These are phyloP conservation scores for Xylaria flabelliformis DNA, from an alignment of 495 filamentous ascomycete genomes.

Conservation along the genomic window DNA sequence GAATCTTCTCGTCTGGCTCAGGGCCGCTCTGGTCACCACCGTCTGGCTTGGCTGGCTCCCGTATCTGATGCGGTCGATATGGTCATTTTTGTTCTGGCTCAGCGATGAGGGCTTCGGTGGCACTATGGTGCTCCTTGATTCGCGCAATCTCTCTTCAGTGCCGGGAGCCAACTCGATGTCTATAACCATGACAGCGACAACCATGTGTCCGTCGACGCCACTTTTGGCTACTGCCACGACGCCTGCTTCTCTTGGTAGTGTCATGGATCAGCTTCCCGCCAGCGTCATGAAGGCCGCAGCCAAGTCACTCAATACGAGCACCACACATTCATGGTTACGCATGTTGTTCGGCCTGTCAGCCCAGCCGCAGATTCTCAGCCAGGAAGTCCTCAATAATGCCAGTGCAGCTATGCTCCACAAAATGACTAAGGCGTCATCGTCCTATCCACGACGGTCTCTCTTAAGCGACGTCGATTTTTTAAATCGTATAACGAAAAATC, in stretches of 20 bases:
- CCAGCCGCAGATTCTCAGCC: conserved; percentile 24
- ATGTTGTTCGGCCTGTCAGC: conserved; percentile 23
- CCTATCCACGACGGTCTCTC: conserved; percentile 50
- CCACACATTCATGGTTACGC: conserved; percentile 39
- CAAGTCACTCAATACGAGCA: conserved; percentile 38
- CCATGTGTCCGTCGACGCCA: conserved; percentile 53
- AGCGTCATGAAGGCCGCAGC: conserved; percentile 39
- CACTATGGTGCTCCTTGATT: conserved; percentile 34
- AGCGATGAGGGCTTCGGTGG: conserved; percentile 87
- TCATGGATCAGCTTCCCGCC: conserved; percentile 41
- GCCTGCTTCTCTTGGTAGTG: conserved; percentile 39
- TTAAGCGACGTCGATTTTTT: conserved; percentile 78
- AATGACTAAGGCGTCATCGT: conserved; percentile 26
- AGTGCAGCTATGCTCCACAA: conserved; percentile 32
- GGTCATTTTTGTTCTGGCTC: conserved; percentile 93
- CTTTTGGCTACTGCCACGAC: conserved; percentile 49
- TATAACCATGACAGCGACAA: conserved; percentile 33
- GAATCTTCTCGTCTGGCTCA: conserved; percentile 75
- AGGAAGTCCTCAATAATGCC: conserved; percentile 26
- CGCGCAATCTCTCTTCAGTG: conserved; percentile 29
- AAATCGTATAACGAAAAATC: conserved; percentile 72
- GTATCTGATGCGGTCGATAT: conserved; percentile 88
- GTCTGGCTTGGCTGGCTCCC: conserved; percentile 91
- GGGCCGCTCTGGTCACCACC: conserved; percentile 76
- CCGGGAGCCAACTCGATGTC: conserved; percentile 21